Evolutionary conservation across 345 rosid genomes (phyloP), one percentile per base, ranked within the genome.

Genomic region (Psidium guajava): DNA sequence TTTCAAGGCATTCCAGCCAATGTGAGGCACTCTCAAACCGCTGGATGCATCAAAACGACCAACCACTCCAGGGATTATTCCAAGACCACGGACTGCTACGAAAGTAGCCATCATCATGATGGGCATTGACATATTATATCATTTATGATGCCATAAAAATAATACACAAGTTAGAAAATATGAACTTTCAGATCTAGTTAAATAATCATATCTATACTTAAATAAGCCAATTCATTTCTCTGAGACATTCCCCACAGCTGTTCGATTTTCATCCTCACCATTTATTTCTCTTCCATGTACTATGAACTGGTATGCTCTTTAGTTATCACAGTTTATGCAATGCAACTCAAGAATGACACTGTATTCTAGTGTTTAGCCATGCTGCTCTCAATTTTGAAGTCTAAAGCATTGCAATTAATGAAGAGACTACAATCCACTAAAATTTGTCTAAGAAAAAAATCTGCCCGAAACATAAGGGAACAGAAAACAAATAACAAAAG

Each of bases 1-100:
- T 89, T 94, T 94, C 95, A 97, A 92, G 54, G 98, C 95, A 89
- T 97, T 94, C 99, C 99, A 96, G n/a, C 99, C 99, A 88, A 95
- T 97, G 86, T 97, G 99, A 36, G 99, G 98, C 28, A 96, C 96
- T 90, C 87, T 90, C 83, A 95, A 89, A 86, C 96, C 99, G 89
- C 84, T 85, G 16, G 95, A 93, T 83, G 96, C 89, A 91, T 94
- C 94, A 89, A 97, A 97, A 53, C 96, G 96, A 87, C 95, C 96
- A 89, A 96, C 96, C 57, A 91, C 91, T 69, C 99, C 99, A 73
- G 99, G 99, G 85, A 96, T 93, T 92, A 96, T 84, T 86, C 99
- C 99, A 58, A 97, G 99, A 90, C 99, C 99, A 83, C 88, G 83
- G 86, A 96, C 99, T 96, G 91, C 87, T 47, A 87, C 86, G 88